Evolutionary conservation across 1,284 basidiomycete genomes (phyloP), one percentile per base, ranked within the genome.

Genomic region (Apiotrichum porosum): DNA sequence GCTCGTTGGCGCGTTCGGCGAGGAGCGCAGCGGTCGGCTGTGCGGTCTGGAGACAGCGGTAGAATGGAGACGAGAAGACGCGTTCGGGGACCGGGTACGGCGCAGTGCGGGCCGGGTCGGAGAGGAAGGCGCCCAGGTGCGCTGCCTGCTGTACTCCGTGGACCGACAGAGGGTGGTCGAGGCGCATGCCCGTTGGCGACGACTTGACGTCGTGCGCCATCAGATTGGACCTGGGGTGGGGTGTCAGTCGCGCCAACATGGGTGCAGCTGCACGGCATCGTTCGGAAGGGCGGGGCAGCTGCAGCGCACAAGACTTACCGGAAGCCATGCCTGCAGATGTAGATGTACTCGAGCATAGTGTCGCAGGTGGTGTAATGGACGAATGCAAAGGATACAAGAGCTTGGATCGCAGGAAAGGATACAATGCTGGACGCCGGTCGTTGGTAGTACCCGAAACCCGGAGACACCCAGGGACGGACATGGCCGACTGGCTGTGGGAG

Each of bases 11-110:
- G 18, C 24, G n/a, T 21, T 37, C 17, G 12, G 30, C 23, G 13
- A 37, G 22, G 14, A 49, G 62, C 4, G 61, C 59, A 0, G 68
- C 68, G 1, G 71, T 68, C 3, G 76, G 76, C 0, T 66, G 45
- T 0, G 74, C 66, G 0, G 78, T 79, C 52, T 78, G 74, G n/a
- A 78, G 62, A 51, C 78, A 79, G 14, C 78, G 72, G 53, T 76
- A 78, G 56, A 77, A 77, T 0, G 72, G 68, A 18, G 59, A 63
- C 12, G 58, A 60, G 49, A 70, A 66, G 23, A 73, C 57, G 31
- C 62, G 49, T 42, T 70, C 63, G 0, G 72, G 73, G 1, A 57
- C 54, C 1, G 71, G 71, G 47, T 58, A 47, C 42, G 63, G 54
- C 5, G 60, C 58, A 6, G 47, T 32, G 22, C 55, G 49, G 9